Conservation (phyloP, 345 rosid species). For the Salix arbutifolia region DNA sequence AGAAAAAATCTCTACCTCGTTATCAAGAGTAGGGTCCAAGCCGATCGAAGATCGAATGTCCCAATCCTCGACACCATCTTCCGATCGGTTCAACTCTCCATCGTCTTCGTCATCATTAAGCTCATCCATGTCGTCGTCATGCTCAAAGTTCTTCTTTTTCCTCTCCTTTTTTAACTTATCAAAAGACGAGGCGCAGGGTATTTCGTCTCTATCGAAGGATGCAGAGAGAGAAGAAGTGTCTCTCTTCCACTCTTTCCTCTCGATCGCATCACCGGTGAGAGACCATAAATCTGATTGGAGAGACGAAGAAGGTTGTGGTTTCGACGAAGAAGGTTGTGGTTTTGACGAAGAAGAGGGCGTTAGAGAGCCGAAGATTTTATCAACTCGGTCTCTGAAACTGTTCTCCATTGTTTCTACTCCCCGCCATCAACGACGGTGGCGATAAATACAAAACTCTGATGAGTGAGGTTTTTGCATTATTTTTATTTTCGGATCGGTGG, state of each 20-base stretch:
- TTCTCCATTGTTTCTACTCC: constrained; percentile 27
- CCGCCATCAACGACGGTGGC: not conserved
- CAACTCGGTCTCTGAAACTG: constrained; percentile 50
- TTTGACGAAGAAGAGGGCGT: constrained; percentile 22
- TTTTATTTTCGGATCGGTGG: not conserved
- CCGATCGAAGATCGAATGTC: constrained; percentile 71
- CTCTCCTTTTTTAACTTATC: constrained; percentile 14
- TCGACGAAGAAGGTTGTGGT: constrained; percentile 3
- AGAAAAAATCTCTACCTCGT: constrained; percentile 44
- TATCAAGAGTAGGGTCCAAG: constrained; percentile 69
- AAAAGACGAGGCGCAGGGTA: constrained; percentile 50
- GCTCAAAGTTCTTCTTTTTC: constrained; percentile 9
- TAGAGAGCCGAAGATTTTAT: constrained; percentile 55
- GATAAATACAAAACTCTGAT: not conserved
- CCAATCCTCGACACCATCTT: constrained; percentile 52
- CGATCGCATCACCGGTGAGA: constrained; percentile 41
- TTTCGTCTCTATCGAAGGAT: constrained; percentile 40
- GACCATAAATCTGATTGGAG: constrained; percentile 41
- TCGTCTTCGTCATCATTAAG: constrained; percentile 26
- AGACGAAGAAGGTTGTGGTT: constrained; percentile 18
- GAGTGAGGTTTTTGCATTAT: not conserved
- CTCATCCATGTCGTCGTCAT: constrained; percentile 34
- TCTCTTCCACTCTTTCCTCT: constrained; percentile 39
- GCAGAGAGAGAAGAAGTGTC: not conserved
- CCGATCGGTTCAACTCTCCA: constrained; percentile 5